Evolutionary conservation across 2,329 filamentous ascomycete species (phyloP), one percentile per base, ranked within the genome.

Genomic region (Neonectria neomacrospora): DNA sequence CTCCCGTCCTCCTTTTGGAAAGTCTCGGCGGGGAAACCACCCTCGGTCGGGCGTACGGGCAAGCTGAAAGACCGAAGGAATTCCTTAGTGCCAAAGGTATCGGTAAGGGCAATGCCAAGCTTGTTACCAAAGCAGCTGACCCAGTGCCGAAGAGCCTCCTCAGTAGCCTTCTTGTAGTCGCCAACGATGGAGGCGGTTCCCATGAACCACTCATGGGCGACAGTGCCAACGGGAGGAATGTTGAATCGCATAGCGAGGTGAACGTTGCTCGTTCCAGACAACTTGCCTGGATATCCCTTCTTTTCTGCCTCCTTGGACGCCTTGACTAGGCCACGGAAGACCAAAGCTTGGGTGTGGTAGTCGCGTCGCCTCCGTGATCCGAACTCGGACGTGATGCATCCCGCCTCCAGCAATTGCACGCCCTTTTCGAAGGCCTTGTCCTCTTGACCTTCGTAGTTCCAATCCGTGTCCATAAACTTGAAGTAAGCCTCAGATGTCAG

Each of bases 141-240:
- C 96, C 96, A 99, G 76, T 96, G 93, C 61, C 88, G 85, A 70
- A 99, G 81, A 0, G 93, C 94, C 67, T 90, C 86, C 77, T 97
- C 93, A 39, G 94, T 97, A 3, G 96, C 94, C 65, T 86, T 84
- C 70, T 88, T 86, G 76, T 99, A 99, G 79, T 97, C 88, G 66
- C 93, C 86, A 5, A 91, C 92, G 71, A 97, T 93, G 41, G 96
- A 94, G 1, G 96, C 96, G 66, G 97, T 95, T 44, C 93, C 94
- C 96, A 99, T 99, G 82, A 97, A 98, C 96, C 96, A 99, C 80
- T 99, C 96, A 75, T 99, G 96, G 1, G 96, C 96, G 2, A 89
- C 86, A 0, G 96, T 99, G 5, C 96, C 96, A 12, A 98, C 87
- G 0, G 96, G 94, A 3, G 88, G 82, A 48, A 97, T 88, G 47